phyloP scores from a whole-genome alignment of 2,329 filamentous ascomycete species.

The Sporothrix phasma region DNA sequence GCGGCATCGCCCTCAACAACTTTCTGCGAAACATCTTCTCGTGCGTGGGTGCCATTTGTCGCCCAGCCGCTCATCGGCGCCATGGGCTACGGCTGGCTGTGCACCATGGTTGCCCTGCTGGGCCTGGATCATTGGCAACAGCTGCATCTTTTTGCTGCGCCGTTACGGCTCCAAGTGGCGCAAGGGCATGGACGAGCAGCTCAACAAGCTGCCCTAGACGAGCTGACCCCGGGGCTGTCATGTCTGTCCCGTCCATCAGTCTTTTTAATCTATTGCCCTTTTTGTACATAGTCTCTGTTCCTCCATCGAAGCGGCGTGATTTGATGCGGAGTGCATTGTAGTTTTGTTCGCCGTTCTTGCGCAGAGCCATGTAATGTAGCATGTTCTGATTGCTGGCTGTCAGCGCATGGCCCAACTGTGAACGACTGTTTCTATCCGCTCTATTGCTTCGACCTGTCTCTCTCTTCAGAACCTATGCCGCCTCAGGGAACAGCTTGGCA shows the following conservation, averaged over 20 bases:
- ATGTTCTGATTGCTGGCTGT: background rate
- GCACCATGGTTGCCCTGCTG: slow-evolving; percentile 48
- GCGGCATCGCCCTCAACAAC: slow-evolving; percentile 72
- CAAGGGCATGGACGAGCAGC: slow-evolving; percentile 45
- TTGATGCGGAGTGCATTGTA: background rate
- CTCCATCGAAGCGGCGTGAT: background rate
- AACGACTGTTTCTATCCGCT: background rate
- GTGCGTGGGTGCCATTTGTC: slow-evolving; percentile 59
- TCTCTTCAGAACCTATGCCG: background rate
- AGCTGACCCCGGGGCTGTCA: background rate
- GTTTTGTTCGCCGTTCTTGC: background rate
- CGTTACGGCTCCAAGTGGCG: slow-evolving; percentile 55
- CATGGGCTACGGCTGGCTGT: slow-evolving; percentile 68
- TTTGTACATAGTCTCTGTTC: background rate
- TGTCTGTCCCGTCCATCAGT: no score
- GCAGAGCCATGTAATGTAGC: background rate
- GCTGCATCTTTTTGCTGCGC: slow-evolving; percentile 51
- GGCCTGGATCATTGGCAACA: slow-evolving; percentile 46
- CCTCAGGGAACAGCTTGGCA: slow-evolving; percentile 37
- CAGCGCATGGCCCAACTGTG: background rate
- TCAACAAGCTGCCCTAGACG: slow-evolving; percentile 11
- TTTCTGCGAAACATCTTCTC: slow-evolving; percentile 70
- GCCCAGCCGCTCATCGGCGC: slow-evolving; percentile 59
- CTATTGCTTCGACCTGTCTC: background rate
- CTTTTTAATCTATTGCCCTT: no score